These are phyloP conservation scores for Datisca glomerata DNA, from an alignment of 306 rosid genomes.

Conservation along the genomic window DNA sequence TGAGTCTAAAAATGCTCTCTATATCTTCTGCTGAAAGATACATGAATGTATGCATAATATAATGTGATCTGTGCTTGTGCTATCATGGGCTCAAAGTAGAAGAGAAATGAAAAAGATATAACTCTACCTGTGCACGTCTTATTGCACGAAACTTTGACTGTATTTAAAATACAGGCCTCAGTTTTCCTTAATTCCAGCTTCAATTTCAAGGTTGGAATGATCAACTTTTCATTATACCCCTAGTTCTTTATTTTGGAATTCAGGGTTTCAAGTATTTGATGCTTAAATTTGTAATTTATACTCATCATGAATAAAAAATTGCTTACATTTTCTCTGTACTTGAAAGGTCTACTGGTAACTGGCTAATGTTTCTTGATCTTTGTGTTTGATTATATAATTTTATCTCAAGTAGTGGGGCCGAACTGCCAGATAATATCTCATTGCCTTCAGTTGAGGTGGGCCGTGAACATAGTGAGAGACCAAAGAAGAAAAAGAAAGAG, in stretches of 20 bases:
- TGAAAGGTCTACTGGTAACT: slow-evolving; percentile 1
- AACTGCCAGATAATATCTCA: slow-evolving; percentile 7
- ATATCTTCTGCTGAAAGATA: neutral
- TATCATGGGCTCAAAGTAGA: too few species aligned
- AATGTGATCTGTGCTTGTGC: neutral
- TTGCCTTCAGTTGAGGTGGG: slow-evolving; percentile 12
- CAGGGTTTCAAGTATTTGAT: neutral
- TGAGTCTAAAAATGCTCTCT: slow-evolving; percentile 15
- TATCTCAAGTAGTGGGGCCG: slow-evolving; percentile 17
- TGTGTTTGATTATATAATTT: neutral
- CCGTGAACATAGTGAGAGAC: slow-evolving; percentile 13
- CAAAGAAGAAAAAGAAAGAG: slow-evolving; percentile 21
- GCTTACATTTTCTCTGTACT: neutral
- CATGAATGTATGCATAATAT: neutral
- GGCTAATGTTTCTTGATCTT: neutral
- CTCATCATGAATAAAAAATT: neutral
- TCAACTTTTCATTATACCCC: too few species aligned
- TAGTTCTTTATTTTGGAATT: neutral
- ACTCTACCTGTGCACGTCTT: too few species aligned
- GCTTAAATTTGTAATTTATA: neutral
- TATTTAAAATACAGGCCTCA: too few species aligned
- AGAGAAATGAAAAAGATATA: too few species aligned
- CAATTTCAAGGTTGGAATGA: too few species aligned
- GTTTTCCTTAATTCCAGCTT: too few species aligned
- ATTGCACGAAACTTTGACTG: too few species aligned